Evolutionary conservation across 257 asterid genomes (phyloP), one percentile per base, ranked within the genome.

Genomic region (Osmanthus fragrans): DNA sequence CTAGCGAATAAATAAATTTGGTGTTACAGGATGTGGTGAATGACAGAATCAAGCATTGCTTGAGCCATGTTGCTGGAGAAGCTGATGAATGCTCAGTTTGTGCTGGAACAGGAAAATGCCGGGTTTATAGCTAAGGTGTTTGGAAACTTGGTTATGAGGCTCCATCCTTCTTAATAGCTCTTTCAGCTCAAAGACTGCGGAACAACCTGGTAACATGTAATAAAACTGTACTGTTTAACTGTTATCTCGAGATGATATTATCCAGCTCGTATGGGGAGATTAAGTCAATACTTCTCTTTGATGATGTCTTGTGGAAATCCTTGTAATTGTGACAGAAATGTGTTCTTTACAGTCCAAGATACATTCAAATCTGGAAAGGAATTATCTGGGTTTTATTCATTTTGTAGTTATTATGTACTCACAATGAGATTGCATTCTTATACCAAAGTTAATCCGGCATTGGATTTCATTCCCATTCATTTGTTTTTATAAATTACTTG

Each of bases 31-130:
- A 93, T 85, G 97, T 96, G 64, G 79, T 92, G 89, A 88, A 89
- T 65, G 98, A 96, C 73, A 84, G 98, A 87, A 92, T 96, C 88
- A 86, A 73, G 27, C 83, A 96, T 77, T 96, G 99, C 87, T 85
- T 96, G 87, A 90, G 92, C 83, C 99, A 89, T 64, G 91, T 89
- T 54, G 90, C 91, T 33, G 98, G 99, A 13, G 87, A 92, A 64
- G 91, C 80, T 79, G 94, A 90, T 19, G 98, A 96, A 82, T 96
- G 98, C 85, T 89, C 96, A 3, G 92, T 92, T 47, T 96, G 99
- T 85, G 91, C 90, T 25, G 97, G 97, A 81, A 93, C 99, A 9
- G 95, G 97, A 73, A 93, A 92, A 80, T 96, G 99, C 71, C 87
- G 21, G 69, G 86, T 90, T 64, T 86, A 89, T 82, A 76, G 82